phyloP scores from a whole-genome alignment of 306 rosid species.

The Ormosia emarginata region DNA sequence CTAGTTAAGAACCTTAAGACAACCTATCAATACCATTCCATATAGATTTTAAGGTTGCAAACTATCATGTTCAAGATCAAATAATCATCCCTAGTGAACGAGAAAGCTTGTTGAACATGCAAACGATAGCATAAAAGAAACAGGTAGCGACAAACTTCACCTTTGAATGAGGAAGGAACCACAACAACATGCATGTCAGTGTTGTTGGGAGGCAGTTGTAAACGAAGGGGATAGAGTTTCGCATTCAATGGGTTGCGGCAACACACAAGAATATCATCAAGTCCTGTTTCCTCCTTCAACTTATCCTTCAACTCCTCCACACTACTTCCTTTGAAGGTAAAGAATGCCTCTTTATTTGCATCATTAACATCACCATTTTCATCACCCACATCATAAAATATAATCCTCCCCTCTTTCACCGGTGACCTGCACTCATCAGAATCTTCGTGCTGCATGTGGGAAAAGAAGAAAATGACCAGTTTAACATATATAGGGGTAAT shows the following conservation, averaged over 20 bases:
- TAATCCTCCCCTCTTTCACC: slow-evolving; percentile 54
- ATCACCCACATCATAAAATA: slow-evolving; percentile 56
- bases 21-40: not conserved
- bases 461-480: not conserved
- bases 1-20: not conserved
- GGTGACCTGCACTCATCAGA: slow-evolving; percentile 15
- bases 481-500: not conserved
- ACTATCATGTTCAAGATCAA: not conserved
- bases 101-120: not conserved
- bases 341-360: slow-evolving; percentile 31
- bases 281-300: slow-evolving; percentile 54
- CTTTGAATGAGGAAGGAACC: slow-evolving; percentile 47
- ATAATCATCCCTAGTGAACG: not conserved
- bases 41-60: not conserved
- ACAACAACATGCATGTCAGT: slow-evolving; percentile 64
- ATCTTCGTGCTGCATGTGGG: slow-evolving; percentile 18
- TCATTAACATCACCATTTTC: slow-evolving; percentile 51
- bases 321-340: slow-evolving; percentile 57
- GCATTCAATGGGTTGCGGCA: slow-evolving; percentile 71
- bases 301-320: slow-evolving; percentile 51
- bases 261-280: slow-evolving; percentile 55
- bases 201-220: slow-evolving; percentile 86
- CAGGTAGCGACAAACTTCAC: not conserved
- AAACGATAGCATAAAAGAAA: not conserved
- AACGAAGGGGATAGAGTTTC: slow-evolving; percentile 67